Percentiles rank a stretch among this genome's conserved stretches.
Conservation (phyloP, 441 rosid genomes). For the Brassica balearica region DNA sequence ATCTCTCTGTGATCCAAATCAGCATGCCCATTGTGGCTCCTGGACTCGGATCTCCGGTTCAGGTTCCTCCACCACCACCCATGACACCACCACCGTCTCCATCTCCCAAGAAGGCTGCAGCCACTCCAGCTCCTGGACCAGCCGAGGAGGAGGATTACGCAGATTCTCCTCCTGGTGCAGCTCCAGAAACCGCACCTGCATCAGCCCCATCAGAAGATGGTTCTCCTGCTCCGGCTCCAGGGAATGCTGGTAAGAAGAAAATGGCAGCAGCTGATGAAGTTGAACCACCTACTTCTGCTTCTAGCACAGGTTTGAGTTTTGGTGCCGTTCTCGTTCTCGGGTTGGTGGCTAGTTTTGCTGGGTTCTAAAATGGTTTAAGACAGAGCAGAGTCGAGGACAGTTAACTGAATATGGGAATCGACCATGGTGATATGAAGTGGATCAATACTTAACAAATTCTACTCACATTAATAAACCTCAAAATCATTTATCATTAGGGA, state of each 20-base stretch:
- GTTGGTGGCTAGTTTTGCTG: conserved; percentile 43
- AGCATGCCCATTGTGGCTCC: conserved; percentile 71
- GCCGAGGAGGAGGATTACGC: conserved; percentile 41
- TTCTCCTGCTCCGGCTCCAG: conserved; percentile 44
- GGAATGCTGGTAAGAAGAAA: conserved; percentile 38
- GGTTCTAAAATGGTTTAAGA: conserved; percentile 39
- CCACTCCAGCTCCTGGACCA: conserved; percentile 47
- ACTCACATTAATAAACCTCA: background rate
- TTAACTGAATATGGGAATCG: background rate
- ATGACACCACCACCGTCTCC: conserved; percentile 45
- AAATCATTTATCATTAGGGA: background rate
- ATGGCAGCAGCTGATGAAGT: conserved; percentile 47
- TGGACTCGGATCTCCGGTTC: conserved; percentile 52
- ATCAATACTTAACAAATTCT: background rate
- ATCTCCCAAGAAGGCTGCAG: conserved; percentile 40
- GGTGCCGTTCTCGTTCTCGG: conserved; percentile 40
- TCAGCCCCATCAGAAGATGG: conserved; percentile 35
- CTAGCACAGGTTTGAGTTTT: conserved; percentile 37
- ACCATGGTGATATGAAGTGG: background rate
- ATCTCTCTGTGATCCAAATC: conserved; percentile 74
- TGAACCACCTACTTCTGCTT: conserved; percentile 46
- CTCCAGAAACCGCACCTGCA: conserved; percentile 44
- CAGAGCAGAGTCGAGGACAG: conserved; percentile 20
- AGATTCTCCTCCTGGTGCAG: conserved; percentile 35
- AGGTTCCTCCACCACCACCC: conserved; percentile 59